Conservation (phyloP, 768 basidiomycete genomes). For the Macrolepiota albuminosa region DNA sequence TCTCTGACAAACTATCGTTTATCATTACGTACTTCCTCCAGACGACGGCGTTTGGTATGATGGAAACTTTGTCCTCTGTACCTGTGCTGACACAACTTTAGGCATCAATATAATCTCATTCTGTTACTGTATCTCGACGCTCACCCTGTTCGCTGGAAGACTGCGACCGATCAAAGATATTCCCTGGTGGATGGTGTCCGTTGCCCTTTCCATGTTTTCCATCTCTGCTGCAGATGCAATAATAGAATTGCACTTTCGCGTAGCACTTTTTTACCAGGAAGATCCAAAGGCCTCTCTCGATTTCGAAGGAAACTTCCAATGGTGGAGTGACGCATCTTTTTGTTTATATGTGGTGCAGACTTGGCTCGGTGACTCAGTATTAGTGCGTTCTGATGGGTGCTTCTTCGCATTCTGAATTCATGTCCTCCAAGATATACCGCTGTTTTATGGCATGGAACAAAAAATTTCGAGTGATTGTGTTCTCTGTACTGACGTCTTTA, state of each 20-base stretch:
- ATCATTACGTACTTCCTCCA: slow-evolving; percentile 5
- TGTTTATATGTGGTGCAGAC: slow-evolving; percentile 7
- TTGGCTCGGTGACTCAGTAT: slow-evolving; percentile 7
- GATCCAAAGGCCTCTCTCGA: slow-evolving; percentile 4
- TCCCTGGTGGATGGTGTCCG: slow-evolving; percentile 1
- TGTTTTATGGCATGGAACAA: slow-evolving; percentile 12
- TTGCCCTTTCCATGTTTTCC: slow-evolving; percentile 8
- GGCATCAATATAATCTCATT: slow-evolving; percentile 14
- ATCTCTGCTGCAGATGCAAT: slow-evolving; percentile 5
- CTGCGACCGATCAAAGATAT: not conserved
- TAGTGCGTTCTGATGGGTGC: slow-evolving; percentile 1
- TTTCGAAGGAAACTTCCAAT: slow-evolving; percentile 2
- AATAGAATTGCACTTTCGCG: slow-evolving; percentile 3
- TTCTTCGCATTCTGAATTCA: not conserved
- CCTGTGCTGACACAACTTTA: not conserved
- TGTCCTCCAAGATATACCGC: slow-evolving; percentile 10
- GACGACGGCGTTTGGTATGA: slow-evolving; percentile 8
- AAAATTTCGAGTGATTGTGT: not conserved
- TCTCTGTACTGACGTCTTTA: slow-evolving; percentile 7
- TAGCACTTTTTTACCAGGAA: not conserved
- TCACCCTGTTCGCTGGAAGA: not conserved
- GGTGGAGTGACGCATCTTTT: slow-evolving; percentile 9
- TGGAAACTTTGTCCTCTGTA: not conserved
- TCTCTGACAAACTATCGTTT: slow-evolving; percentile 1
- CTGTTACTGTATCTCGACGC: slow-evolving; percentile 4